These are phyloP conservation scores for Leccinum griseonigrum DNA, from an alignment of 1,284 basidiomycete species.

Conservation along the genomic window DNA sequence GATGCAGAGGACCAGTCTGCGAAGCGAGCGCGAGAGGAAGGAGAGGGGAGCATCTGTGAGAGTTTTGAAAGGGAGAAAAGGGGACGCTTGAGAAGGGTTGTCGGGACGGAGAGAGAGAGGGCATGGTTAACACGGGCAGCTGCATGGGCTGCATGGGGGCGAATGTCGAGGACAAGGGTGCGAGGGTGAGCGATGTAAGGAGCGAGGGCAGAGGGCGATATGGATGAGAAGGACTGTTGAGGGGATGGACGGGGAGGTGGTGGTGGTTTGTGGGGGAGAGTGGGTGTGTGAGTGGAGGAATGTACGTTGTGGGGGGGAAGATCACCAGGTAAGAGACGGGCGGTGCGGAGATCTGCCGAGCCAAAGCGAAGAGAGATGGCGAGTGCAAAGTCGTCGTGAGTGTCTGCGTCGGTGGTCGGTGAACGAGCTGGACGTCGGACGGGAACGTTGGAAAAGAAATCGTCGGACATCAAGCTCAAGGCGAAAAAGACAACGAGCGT, in stretches of 20 bases:
- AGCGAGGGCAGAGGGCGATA: conserved; percentile 34
- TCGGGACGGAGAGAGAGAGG: conserved; percentile 90
- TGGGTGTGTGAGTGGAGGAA: conserved; percentile 1
- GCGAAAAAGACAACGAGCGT: background rate
- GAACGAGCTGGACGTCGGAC: conserved; percentile 6
- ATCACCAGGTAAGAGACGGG: conserved; percentile 32
- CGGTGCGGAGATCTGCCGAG: conserved; percentile 30
- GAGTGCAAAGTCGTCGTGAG: conserved; percentile 37
- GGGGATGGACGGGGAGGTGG: conserved; percentile 7
- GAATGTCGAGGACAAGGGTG: conserved; percentile 79
- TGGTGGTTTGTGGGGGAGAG: background rate
- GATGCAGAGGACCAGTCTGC: conserved; percentile 52
- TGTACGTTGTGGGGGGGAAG: conserved; percentile 6
- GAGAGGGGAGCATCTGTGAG: conserved; percentile 69
- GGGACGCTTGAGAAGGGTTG: conserved; percentile 89
- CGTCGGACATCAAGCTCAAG: conserved; percentile 29
- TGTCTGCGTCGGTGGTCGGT: background rate
- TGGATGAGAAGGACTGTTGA: conserved; percentile 28
- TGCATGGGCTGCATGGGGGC: conserved; percentile 74
- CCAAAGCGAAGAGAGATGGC: conserved; percentile 37
- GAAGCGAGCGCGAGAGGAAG: conserved; percentile 58
- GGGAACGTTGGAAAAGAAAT: conserved; percentile 31
- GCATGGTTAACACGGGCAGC: conserved; percentile 67
- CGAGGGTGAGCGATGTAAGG: conserved; percentile 32
- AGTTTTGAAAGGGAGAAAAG: conserved; percentile 77